These are phyloP conservation scores for Roridomyces roridus DNA, from an alignment of 768 basidiomycete species.

Conservation along the genomic window DNA sequence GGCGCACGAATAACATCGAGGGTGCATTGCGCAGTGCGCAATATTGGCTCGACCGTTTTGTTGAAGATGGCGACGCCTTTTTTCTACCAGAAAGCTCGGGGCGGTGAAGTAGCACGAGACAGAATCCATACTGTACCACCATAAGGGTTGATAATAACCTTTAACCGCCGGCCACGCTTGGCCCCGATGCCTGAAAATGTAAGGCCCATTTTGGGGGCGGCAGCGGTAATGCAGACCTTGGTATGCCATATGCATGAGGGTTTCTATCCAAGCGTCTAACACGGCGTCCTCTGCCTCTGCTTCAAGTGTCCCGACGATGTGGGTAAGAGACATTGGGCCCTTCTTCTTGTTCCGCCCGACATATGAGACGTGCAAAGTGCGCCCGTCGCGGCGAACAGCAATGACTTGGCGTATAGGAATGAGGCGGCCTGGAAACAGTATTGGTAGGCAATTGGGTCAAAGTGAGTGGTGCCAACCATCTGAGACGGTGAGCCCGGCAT, in stretches of 20 bases:
- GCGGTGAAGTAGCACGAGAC: conserved; percentile 1
- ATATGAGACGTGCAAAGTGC: conserved; percentile 55
- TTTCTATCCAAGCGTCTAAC: conserved; percentile 58
- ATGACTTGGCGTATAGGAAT: conserved; percentile 61
- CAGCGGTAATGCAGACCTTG: conserved; percentile 49
- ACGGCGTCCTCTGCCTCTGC: conserved; percentile 37
- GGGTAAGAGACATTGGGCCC: conserved; percentile 42
- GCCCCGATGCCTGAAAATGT: conserved; percentile 45
- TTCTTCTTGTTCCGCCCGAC: conserved; percentile 52
- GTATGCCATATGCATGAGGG: conserved; percentile 65
- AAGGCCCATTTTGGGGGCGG: not conserved
- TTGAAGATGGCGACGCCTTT: conserved; percentile 60
- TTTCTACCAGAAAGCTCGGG: conserved; percentile 50
- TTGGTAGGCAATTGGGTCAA: not conserved
- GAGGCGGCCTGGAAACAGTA: not conserved
- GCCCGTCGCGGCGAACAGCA: conserved; percentile 45
- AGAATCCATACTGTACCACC: conserved; percentile 70
- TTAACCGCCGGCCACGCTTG: conserved; percentile 61
- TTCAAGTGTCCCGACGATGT: conserved; percentile 49
- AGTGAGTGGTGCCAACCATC: not conserved
- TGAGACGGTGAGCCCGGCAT: conserved; percentile 22
- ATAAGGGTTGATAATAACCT: conserved; percentile 79
- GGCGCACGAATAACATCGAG: conserved; percentile 68
- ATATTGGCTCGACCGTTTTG: conserved; percentile 71
- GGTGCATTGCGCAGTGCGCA: conserved; percentile 68